Evolutionary conservation across 345 rosid genomes (phyloP).

Genomic region (Citrus hindsii): DNA sequence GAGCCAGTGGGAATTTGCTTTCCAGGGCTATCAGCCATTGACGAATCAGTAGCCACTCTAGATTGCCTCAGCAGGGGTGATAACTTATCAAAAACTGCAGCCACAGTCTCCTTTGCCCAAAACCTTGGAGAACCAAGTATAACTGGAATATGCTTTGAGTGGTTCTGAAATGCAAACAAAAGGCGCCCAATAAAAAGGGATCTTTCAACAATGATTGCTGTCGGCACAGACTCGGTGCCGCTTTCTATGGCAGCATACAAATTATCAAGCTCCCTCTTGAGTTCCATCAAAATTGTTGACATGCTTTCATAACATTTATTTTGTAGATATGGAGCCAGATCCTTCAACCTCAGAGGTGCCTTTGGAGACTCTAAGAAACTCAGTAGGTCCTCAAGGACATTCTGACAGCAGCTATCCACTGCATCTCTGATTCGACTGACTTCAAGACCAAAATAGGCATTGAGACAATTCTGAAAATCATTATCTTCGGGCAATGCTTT

Average conservation of each 20-base stretch:
- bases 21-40: conserved; percentile 46
- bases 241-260: conserved; percentile 50
- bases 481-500: conserved; percentile 55
- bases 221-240: conserved; percentile 30
- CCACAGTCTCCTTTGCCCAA: conserved; percentile 70
- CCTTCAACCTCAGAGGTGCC: conserved; percentile 76
- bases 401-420: conserved; percentile 72
- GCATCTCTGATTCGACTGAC: conserved; percentile 85
- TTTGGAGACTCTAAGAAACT: conserved; percentile 91
- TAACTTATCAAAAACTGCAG: conserved; percentile 60
- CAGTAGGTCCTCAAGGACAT: conserved; percentile 75
- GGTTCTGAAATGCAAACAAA: conserved; percentile 76
- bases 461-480: conserved; percentile 73
- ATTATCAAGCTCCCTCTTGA: conserved; percentile 63
- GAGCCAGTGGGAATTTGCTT: conserved; percentile 46
- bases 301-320: conserved; percentile 75
- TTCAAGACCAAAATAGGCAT: conserved; percentile 85
- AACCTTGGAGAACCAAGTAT: conserved; percentile 92
- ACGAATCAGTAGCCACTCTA: conserved; percentile 39
- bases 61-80: conserved; percentile 65
- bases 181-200: conserved; percentile 92
- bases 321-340: conserved; percentile 77
- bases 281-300: conserved; percentile 58
- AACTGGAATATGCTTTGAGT: conserved; percentile 76
- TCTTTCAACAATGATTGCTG: conserved; percentile 73